phyloP scores from a whole-genome alignment of 345 rosid genomes.

The Salix arbutifolia region DNA sequence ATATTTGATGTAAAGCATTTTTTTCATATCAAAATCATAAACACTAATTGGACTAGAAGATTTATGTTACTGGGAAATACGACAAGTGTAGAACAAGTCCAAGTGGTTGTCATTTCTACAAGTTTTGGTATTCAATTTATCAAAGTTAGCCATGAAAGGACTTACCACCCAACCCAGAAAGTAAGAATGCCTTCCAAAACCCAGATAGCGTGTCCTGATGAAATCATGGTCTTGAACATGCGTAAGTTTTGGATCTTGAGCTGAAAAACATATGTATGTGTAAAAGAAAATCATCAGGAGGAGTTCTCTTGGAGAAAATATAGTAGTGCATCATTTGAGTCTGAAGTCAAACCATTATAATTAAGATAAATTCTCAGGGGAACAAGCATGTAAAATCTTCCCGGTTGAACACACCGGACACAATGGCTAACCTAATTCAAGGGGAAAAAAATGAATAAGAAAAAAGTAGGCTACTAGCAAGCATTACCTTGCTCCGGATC shows the following conservation, averaged over 20 bases:
- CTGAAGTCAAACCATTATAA: neutral
- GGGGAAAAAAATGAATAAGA: neutral
- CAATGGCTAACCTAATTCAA: neutral
- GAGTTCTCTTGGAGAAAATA: neutral
- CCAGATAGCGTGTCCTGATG: conserved; percentile 24
- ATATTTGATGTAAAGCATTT: neutral
- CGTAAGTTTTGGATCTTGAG: conserved; percentile 34
- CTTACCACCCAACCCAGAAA: conserved; percentile 30
- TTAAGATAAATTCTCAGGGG: neutral
- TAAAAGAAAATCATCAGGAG: conserved; percentile 2
- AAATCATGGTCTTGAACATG: conserved; percentile 22
- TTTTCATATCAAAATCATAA: neutral
- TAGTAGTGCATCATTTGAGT: neutral
- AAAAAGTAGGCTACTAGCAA: neutral
- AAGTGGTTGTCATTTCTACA: neutral
- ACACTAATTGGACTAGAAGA: no score
- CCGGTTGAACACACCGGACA: no score
- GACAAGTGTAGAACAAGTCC: neutral
- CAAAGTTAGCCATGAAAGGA: neutral
- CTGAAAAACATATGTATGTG: conserved; percentile 36
- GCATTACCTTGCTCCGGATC: conserved; percentile 48
- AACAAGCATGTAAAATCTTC: neutral
- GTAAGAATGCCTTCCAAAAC: conserved; percentile 27
- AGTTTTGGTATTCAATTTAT: neutral
- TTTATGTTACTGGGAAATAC: no score